Base-by-base conservation (phyloP, 2,329 filamentous ascomycete species). In the Pseudomassariella vexata region DNA sequence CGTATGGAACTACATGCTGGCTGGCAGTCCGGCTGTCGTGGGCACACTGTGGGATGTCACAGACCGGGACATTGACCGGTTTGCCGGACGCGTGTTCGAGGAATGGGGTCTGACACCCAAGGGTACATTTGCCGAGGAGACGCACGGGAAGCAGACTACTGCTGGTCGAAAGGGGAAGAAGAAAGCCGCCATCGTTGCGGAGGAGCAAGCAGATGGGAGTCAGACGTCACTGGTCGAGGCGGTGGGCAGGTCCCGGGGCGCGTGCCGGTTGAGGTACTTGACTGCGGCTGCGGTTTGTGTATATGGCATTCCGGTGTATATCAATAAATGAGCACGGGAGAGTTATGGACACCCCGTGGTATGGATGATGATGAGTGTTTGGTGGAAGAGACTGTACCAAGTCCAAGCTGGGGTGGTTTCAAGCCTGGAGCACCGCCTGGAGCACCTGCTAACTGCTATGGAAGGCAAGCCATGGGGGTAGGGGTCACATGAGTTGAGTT, bases 21-120 rank as follows among this genome's bases (percentile, higher is more conserved):
- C 88, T 0, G 90, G 87, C 1, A 79, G 75, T 46, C 88, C 87
- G 4, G 88, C 90, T 0, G 77, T 96, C 8, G 79, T 96, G 3
- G 92, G 88, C 27, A 95, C 89, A 11, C 68, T 98, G 22, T 98
- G 92, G 92, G 92, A 98, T 57, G 92, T 98, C 30, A 98, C 92
- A 8, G 92, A 98, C 56, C 85, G 85, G 49, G 92, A 98, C 56
- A 95, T 95, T 55, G 94, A 98, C 63, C 83, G 89, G 12, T 94
- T 95, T 56, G 85, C 89, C 0, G 78, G 82, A 20, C 70, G 73
- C 17, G 67, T 84, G 3, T 84, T 95, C 54, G 84, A 92, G 53
- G 73, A 82, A 47, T 98, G 92, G 92, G 92, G 92, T 0, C 57
- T 98, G 6, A 65, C 84, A 32, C 51, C 58, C 2, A 47, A 46